phyloP scores from a whole-genome alignment of 1,139 yeast species.

The Yamadazyma blattariae region DNA sequence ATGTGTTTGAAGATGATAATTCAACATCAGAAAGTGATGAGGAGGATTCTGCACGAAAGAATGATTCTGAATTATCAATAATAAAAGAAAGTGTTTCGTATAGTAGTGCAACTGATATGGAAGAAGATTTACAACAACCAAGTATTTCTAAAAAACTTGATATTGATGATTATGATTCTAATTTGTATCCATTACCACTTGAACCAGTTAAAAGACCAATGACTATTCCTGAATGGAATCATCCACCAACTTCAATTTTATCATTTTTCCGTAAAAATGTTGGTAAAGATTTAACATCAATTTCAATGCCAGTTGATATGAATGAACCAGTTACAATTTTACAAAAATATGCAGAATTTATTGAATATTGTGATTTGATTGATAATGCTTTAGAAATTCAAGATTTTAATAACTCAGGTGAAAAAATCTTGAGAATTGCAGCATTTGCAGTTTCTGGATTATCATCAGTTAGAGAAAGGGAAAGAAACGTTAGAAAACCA shows the following conservation, averaged over 20 bases:
- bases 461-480: slow-evolving; percentile 69
- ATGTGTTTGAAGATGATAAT: slow-evolving; percentile 9
- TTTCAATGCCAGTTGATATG: slow-evolving; percentile 91
- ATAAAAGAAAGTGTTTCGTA: slow-evolving; percentile 12
- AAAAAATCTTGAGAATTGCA: slow-evolving; percentile 67
- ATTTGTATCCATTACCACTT: slow-evolving; percentile 65
- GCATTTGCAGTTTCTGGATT: slow-evolving; percentile 78
- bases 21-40: slow-evolving; percentile 9
- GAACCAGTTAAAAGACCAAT: slow-evolving; percentile 51
- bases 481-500: slow-evolving; percentile 80
- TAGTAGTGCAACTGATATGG: slow-evolving; percentile 5
- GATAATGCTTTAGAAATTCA: slow-evolving; percentile 52
- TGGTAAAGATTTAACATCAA: slow-evolving; percentile 82
- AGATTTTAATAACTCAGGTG: slow-evolving; percentile 44
- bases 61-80: slow-evolving; percentile 8
- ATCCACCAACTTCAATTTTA: slow-evolving; percentile 78
- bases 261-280: slow-evolving; percentile 83
- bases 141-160: background rate
- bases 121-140: background rate
- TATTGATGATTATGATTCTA: slow-evolving; percentile 22
- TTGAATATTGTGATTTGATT: slow-evolving; percentile 72
- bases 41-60: slow-evolving; percentile 2
- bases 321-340: slow-evolving; percentile 87
- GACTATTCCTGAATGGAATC: slow-evolving; percentile 58
- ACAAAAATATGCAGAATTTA: slow-evolving; percentile 73